These are phyloP conservation scores for Dictyostelium citrinum DNA, from an alignment of 78 protist species.

Conservation along the genomic window DNA sequence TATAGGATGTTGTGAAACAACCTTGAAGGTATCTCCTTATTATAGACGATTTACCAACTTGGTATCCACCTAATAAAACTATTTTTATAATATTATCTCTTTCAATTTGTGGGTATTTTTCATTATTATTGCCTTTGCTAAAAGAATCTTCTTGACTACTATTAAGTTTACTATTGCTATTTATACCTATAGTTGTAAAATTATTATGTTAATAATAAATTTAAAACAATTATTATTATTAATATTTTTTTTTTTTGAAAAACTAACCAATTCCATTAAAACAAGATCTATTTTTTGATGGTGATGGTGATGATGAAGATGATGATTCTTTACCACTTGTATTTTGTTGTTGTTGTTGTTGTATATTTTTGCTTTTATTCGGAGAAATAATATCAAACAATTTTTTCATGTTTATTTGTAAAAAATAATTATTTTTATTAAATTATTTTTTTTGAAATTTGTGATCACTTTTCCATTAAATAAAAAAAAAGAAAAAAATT, in stretches of 20 bases:
- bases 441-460: too few relatives aligned
- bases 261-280: background rate
- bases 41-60: conserved; percentile 53
- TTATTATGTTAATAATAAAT: too few relatives aligned
- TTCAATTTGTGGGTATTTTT: background rate
- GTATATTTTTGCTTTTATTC: background rate
- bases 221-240: too few relatives aligned
- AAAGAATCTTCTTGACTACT: background rate
- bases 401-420: background rate
- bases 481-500: background rate
- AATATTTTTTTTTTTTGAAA: background rate
- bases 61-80: conserved; percentile 20
- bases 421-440: too few relatives aligned
- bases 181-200: background rate
- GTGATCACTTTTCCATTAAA: background rate
- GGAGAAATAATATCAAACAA: background rate
- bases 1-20: conserved; percentile 43
- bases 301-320: background rate
- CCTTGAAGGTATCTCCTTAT: conserved; percentile 59
- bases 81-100: background rate
- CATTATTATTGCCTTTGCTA: background rate
- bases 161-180: background rate
- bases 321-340: background rate
- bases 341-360: background rate
- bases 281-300: conserved; percentile 4